A percentile compares a stretch with the other conserved stretches of the same genome.
Evolutionary conservation across 2,329 filamentous ascomycete genomes (phyloP).

Genomic region (Capronia americana): DNA sequence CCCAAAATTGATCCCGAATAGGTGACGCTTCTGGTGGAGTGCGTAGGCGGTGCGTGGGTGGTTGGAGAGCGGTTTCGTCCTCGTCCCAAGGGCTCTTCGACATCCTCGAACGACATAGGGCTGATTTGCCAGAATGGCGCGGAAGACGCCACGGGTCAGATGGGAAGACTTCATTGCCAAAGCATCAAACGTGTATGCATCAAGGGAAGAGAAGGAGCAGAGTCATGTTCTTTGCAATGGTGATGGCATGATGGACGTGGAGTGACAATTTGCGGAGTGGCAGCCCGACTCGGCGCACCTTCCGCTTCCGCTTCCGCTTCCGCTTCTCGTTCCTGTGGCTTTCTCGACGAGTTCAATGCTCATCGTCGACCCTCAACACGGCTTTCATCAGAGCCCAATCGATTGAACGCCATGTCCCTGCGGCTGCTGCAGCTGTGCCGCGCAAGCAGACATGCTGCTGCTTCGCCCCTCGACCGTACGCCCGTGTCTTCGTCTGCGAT

Average conservation of each 20-base stretch:
- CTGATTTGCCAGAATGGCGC: slow-evolving; percentile 53
- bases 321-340: neutral
- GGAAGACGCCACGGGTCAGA: slow-evolving; percentile 53
- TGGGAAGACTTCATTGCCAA: slow-evolving; percentile 50
- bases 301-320: neutral
- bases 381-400: neutral
- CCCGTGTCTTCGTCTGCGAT: neutral
- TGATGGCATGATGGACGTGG: neutral
- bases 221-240: neutral
- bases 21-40: slow-evolving; percentile 27
- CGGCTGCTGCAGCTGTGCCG: slow-evolving; percentile 5
- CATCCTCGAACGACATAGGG: slow-evolving; percentile 43
- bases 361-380: neutral
- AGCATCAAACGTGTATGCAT: neutral
- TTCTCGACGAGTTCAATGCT: neutral
- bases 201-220: neutral
- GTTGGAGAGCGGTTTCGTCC: slow-evolving; percentile 7
- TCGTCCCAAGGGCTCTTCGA: slow-evolving; percentile 17
- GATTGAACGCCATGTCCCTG: neutral
- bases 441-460: slow-evolving; percentile 1
- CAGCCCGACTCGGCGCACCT: neutral
- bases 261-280: neutral
- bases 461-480: slow-evolving; percentile 20
- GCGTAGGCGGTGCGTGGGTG: slow-evolving; percentile 10
- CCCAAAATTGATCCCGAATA: slow-evolving; percentile 35